Evolutionary conservation across 108 stramenopile genomes (phyloP), one percentile per base, ranked within the genome.

Genomic region (Skeletonema menzelii): DNA sequence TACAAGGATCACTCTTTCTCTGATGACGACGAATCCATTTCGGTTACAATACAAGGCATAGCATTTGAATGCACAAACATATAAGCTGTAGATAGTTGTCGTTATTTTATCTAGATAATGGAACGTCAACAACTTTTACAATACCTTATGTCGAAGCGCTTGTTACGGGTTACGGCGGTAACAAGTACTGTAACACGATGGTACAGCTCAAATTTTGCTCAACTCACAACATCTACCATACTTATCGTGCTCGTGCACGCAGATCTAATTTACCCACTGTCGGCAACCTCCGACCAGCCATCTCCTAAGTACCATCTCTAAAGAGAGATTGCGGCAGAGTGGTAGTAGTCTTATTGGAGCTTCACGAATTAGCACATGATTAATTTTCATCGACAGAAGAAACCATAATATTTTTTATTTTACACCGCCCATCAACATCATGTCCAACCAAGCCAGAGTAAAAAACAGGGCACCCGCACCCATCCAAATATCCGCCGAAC

Each of bases 391-490:
- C 30, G 5, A 55, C 24, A 24, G 38, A 28, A 26, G 42, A 64
- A 35, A 27, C 20, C 20, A 65, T 27, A 31, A 37, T 37, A 37
- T 12, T 12, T 37, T 37, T 12, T 2, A 37, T n/a, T n/a, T n/a
- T 37, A 37, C 35, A 11, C 35, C 11, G 35, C 35, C 10, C 10
- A 37, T 35, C 35, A 24, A 8, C 55, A 85, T 15, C 67, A 86
- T 87, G 86, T 87, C 86, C 66, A 55, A 64, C 63, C 57, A 70
- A 42, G 77, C 68, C 64, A 80, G 86, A 53, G 97, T 97, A 19
- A 98, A 99, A 90, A 99, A 99, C 82, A 92, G 99, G 32, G 99
- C 99, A 47, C 98, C 99, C 37, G 99, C 99, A 28, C 90, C 97
- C 49, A 97, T 99, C 76, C 99, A 99, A 84, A 98, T 99, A 72